phyloP scores from a whole-genome alignment of 768 basidiomycete species.

The Amanita molliuscula region DNA sequence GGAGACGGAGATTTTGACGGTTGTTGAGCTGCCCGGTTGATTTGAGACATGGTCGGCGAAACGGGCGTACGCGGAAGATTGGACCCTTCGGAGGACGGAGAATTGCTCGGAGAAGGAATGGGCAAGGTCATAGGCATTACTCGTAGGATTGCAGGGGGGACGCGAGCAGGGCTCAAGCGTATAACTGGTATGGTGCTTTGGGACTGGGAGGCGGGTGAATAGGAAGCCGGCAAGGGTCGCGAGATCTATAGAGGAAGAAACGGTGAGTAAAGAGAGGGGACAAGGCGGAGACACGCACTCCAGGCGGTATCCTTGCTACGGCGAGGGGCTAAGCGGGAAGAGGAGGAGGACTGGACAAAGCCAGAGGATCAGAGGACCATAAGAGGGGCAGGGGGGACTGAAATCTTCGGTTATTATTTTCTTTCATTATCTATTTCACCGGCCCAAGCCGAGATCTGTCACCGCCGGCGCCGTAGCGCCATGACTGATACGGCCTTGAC shows the following conservation, averaged over 20 bases:
- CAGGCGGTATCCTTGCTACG: slow-evolving; percentile 41
- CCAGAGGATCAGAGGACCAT: slow-evolving; percentile 1
- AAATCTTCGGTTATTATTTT: neutral
- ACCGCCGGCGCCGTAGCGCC: no score
- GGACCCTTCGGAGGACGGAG: slow-evolving; percentile 12
- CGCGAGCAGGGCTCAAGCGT: slow-evolving; percentile 74
- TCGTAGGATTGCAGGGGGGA: slow-evolving; percentile 11
- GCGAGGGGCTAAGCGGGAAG: slow-evolving; percentile 24
- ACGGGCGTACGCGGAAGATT: slow-evolving; percentile 40
- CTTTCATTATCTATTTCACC: neutral
- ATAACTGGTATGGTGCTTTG: slow-evolving; percentile 20
- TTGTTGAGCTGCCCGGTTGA: slow-evolving; percentile 6
- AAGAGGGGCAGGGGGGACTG: neutral
- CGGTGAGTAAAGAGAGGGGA: slow-evolving; percentile 11
- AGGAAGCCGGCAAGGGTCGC: slow-evolving; percentile 90
- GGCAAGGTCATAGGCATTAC: slow-evolving; percentile 30
- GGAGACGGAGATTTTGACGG: slow-evolving; percentile 12
- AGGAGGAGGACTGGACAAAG: slow-evolving; percentile 6
- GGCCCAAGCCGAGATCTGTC: no score
- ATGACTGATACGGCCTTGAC: no score
- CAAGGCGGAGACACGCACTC: slow-evolving; percentile 19
- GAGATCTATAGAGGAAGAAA: slow-evolving; percentile 45
- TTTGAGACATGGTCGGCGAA: slow-evolving; percentile 19
- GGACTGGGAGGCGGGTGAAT: slow-evolving; percentile 31
- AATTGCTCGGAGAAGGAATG: slow-evolving; percentile 18